Base-by-base conservation (phyloP, 2,329 filamentous ascomycete genomes). In the Gyromitra esculenta region DNA sequence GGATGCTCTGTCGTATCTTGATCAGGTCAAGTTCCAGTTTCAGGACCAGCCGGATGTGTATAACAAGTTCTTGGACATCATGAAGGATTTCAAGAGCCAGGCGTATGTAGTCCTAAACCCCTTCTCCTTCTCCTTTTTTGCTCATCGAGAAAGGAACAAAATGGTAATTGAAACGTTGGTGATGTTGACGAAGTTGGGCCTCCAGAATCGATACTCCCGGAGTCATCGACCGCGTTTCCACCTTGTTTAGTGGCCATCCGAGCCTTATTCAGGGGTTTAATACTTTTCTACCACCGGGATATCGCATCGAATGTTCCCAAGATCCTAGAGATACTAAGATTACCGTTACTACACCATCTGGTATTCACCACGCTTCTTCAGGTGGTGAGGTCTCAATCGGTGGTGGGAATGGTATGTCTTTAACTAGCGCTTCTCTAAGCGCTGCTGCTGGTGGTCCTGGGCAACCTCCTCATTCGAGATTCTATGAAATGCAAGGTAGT, bases 51-150 rank as follows among this genome's bases (percentile, higher is more conserved):
- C 96, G 2, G 95, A 98, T 83, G 96, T 99, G 0, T 99, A 99
- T 82, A 98, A 98, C 82, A 88, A 92, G 48, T 98, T 99, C 81
- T 85, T 99, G 59, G 96, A 99, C 81, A 99, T 99, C 63, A 99
- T 99, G 96, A 99, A 99, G 82, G 96, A 99, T 81, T 99, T 99
- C 84, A 99, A 99, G 85, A 97, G 94, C 81, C 95, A 97, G 85
- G 94, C 94, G 89, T 94, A 86, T 85, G 91, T 88, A 71, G 60
- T 56, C 52, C 56, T 37, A 69, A 76, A 62, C 43, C 63, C 25
- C 50, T 25, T 56, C 9, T 64, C 50, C 37, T 39, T 69, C 18
- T 63, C 50, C 48, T 43, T 74, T 70, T 65, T 66, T 50, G 57
- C 57, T 70, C 50, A 54, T 56, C 45, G 31, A 75, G 65, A 71